phyloP scores from a whole-genome alignment of 2,329 filamentous ascomycete genomes.

The Decorospora gaudefroyi region DNA sequence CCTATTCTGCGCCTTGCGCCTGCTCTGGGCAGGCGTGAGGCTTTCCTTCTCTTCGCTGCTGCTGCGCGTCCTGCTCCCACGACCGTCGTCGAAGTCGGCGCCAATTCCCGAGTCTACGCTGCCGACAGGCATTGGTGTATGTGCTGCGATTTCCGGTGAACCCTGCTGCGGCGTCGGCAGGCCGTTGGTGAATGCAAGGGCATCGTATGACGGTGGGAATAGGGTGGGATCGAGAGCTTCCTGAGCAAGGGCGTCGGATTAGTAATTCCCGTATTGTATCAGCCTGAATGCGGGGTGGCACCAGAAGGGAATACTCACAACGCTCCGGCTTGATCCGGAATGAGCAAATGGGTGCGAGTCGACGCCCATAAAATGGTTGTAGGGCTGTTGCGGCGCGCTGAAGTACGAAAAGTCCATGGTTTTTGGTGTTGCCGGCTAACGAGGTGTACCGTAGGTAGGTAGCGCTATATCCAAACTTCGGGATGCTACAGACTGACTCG shows the following conservation, averaged over 20 bases:
- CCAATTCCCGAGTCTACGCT: constrained; percentile 53
- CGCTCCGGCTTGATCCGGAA: constrained; percentile 38
- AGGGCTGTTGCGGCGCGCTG: constrained; percentile 52
- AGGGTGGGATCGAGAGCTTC: constrained; percentile 52
- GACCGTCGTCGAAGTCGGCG: constrained; percentile 46
- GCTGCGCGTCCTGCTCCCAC: constrained; percentile 43
- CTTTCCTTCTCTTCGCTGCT: constrained; percentile 55
- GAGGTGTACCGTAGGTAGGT: constrained; percentile 1
- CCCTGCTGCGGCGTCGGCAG: constrained; percentile 38
- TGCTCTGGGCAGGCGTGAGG: constrained; percentile 56
- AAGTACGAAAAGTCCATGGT: constrained; percentile 64
- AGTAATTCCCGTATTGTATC: constrained; percentile 20
- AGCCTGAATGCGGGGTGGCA: constrained; percentile 9
- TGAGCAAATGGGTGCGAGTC: constrained; percentile 45
- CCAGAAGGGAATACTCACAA: constrained; percentile 31
- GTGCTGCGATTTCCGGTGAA: constrained; percentile 39
- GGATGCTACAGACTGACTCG: constrained; percentile 1
- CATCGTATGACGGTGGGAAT: constrained; percentile 37
- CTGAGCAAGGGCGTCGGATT: constrained; percentile 32
- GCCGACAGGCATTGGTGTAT: constrained; percentile 42
- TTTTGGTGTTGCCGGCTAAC: constrained; percentile 1
- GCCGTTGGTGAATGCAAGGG: constrained; percentile 35
- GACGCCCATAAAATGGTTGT: constrained; percentile 54
- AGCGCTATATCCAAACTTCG: background rate
- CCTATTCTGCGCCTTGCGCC: constrained; percentile 71